Evolutionary conservation across 352 stramenopile genomes (phyloP).

Genomic region (Phytophthora kernoviae): DNA sequence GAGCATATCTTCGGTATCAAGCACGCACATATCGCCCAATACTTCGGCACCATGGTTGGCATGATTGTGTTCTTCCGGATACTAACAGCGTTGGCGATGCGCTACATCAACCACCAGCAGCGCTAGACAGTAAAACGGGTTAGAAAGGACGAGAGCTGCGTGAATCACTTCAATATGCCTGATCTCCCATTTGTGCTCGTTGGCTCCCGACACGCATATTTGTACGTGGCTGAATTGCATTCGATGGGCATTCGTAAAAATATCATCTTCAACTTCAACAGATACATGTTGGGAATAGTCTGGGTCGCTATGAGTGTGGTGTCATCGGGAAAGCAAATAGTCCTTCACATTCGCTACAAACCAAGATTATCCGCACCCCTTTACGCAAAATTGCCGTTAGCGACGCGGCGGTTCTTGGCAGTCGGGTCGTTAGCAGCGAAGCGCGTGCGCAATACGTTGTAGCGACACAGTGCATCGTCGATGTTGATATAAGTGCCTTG

Average conservation of each 20-base stretch:
- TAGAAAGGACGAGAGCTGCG: no score
- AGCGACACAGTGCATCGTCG: conserved; percentile 85
- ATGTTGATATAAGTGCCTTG: conserved; percentile 91
- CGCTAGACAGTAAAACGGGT: conserved; percentile 11
- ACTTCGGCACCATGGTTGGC: conserved; percentile 36
- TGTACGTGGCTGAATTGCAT: no score
- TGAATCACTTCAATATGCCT: no score
- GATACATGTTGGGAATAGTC: no score
- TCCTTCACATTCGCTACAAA: not conserved
- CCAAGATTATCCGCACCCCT: not conserved
- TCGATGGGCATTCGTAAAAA: no score
- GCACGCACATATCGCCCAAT: conserved; percentile 36
- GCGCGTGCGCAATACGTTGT: conserved; percentile 71
- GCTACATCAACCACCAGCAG: conserved; percentile 52
- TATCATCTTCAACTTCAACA: not conserved
- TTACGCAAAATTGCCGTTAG: conserved; percentile 78
- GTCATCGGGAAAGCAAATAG: not conserved
- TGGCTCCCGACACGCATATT: no score
- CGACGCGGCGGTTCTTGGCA: conserved; percentile 69
- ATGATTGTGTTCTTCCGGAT: conserved; percentile 47
- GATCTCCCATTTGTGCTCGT: no score
- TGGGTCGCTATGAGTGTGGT: no score
- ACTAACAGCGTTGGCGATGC: conserved; percentile 41
- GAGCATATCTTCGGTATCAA: conserved; percentile 49
- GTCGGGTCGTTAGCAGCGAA: conserved; percentile 44